A percentile compares a stretch with the other conserved stretches of the same genome.
These are phyloP conservation scores for Pochonia chlamydosporia DNA, from an alignment of 2,329 filamentous ascomycete genomes.

Conservation along the genomic window DNA sequence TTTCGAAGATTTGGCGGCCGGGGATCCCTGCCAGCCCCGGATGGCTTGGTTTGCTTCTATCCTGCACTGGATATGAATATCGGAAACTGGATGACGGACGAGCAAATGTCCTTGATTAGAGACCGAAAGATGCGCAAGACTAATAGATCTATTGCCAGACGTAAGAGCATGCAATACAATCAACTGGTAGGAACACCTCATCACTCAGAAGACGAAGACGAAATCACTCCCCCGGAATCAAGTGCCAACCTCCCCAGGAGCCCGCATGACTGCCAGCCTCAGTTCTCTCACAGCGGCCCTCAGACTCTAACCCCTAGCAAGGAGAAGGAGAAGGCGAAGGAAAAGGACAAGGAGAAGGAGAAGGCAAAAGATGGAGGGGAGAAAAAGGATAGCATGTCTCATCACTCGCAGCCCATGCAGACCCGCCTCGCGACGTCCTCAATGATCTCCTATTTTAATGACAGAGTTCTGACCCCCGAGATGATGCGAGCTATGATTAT, in stretches of 20 bases:
- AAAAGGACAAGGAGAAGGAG: conserved; percentile 6
- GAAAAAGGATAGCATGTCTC: conserved; percentile 31
- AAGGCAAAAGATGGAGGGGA: no score
- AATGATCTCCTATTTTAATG: conserved; percentile 98
- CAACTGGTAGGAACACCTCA: conserved; percentile 78
- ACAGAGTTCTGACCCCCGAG: conserved; percentile 88
- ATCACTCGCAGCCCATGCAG: conserved; percentile 55
- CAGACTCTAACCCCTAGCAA: conserved; percentile 19
- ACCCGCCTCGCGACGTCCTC: conserved; percentile 90
- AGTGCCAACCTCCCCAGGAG: conserved; percentile 16
- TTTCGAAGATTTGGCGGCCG: conserved; percentile 27
- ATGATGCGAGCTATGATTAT: conserved; percentile 99
- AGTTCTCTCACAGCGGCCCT: conserved; percentile 45
- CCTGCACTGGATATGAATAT: conserved; percentile 95
- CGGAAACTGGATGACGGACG: conserved; percentile 97
- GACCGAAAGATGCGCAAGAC: conserved; percentile 73
- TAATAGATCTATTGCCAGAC: conserved; percentile 70
- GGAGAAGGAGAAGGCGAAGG: not conserved
- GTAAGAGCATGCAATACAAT: conserved; percentile 86
- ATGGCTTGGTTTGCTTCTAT: conserved; percentile 80
- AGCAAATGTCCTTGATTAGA: conserved; percentile 91
- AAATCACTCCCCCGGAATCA: conserved; percentile 30
- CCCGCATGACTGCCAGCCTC: conserved; percentile 32
- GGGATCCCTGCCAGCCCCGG: conserved; percentile 63
- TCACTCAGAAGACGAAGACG: conserved; percentile 69